Evolutionary conservation across 2,329 filamentous ascomycete species (phyloP).

Genomic region (Fusarium decemcellulare): DNA sequence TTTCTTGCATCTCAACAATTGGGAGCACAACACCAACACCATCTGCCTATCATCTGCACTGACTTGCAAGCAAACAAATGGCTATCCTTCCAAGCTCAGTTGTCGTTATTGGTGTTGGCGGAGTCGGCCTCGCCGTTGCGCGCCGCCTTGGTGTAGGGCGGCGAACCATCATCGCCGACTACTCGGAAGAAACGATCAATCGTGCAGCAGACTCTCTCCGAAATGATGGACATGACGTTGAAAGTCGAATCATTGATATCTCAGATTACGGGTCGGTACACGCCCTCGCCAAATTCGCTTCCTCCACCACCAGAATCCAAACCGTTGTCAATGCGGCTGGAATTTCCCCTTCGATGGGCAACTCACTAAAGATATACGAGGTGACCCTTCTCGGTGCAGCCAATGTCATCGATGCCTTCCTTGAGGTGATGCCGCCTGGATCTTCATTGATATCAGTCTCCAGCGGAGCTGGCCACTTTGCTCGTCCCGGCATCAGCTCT

Average conservation of each 20-base stretch:
- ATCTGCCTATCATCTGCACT: too few species aligned
- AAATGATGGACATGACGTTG: not conserved
- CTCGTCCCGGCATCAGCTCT: not conserved
- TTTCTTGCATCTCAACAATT: too few species aligned
- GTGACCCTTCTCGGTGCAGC: conserved; percentile 13
- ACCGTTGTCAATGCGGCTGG: conserved; percentile 14
- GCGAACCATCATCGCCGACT: conserved; percentile 10
- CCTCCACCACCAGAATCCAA: not conserved
- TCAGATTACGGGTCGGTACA: conserved; percentile 1
- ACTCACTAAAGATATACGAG: conserved; percentile 2
- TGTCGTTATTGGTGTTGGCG: conserved; percentile 3
- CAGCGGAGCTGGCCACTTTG: conserved; percentile 5
- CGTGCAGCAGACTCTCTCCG: not conserved
- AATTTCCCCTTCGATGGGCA: not conserved
- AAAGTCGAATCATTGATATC: conserved; percentile 4
- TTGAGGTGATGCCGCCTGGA: not conserved
- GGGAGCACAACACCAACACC: too few species aligned
- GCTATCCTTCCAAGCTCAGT: not conserved
- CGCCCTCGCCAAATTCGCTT: not conserved
- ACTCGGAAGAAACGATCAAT: not conserved
- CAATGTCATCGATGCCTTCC: conserved; percentile 17
- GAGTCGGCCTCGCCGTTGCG: conserved; percentile 10
- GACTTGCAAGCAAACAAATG: not conserved
- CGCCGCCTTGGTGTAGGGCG: conserved; percentile 11
- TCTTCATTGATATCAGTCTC: not conserved